Evolutionary conservation across 2,329 filamentous ascomycete species (phyloP), one percentile per base, ranked within the genome.

Genomic region (Diatrype stigma): DNA sequence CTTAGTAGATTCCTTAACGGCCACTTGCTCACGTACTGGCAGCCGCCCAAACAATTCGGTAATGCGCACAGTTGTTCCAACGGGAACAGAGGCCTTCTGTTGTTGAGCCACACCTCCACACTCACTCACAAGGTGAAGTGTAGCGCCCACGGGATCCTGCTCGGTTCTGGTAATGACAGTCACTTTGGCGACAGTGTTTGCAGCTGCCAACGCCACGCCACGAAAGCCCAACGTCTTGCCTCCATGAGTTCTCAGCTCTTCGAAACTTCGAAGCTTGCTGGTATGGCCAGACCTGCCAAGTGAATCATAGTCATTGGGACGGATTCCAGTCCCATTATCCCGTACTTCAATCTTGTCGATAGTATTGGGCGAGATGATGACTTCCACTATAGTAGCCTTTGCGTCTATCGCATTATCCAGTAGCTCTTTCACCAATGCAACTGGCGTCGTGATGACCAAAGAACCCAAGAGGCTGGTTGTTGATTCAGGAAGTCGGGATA

Each of bases 321-420:
- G 71, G 53, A 93, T 89, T 12, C 89, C 88, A 51, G 77, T 73
- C n/a, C 89, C 88, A 68, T 91, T 89, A 65, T 90, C 86, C 42
- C 81, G 78, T 46, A 91, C 81, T 60, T 87, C 81, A 35, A 93
- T 79, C 48, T 76, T 79, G 65, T 88, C 84, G 48, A 91, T 65
- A 0, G 85, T 85, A 62, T 91, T 85, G 40, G 75, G 60, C 3
- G 85, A 80, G 14, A 90, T 73, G 26, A 81, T 70, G 22, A 92
- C 71, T 48, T 87, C 81, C 51, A 93, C 73, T 2, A 77, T 78
- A 2, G 79, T 86, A 12, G 88, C 86, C 48, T 77, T 73, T 7
- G 87, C 86, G 66, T 93, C 88, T 19, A 92, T 77, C 42, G 87
- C 78, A 66, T 93, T 92, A 59, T 92, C 89, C 30, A 92, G 67